A percentile compares a stretch with the other conserved stretches of the same genome.
Conservation (phyloP, 148 eudicot species). For the Nepenthes gracilis region DNA sequence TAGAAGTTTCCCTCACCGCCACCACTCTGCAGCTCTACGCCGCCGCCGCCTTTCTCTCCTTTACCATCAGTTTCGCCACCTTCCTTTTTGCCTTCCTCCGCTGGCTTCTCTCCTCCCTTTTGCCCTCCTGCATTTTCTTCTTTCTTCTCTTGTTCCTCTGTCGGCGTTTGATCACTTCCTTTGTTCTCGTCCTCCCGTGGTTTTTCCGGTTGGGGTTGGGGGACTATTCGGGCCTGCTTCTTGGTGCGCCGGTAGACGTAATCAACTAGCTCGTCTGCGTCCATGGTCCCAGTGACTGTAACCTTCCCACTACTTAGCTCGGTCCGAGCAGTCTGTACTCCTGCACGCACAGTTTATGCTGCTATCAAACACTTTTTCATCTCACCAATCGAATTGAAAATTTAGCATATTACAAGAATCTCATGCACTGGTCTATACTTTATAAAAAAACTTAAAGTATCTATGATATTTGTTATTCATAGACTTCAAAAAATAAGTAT, state of each 20-base stretch:
- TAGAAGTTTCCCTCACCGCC: background rate
- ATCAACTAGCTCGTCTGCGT: constrained; percentile 56
- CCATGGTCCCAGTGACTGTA: constrained; percentile 84
- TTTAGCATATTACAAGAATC: too few relatives aligned
- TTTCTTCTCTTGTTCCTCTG: constrained; percentile 11
- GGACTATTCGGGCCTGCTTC: constrained; percentile 72
- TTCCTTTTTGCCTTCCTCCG: constrained; percentile 24
- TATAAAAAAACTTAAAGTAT: too few relatives aligned
- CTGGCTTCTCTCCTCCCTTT: constrained; percentile 14
- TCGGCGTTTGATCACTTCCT: constrained; percentile 3
- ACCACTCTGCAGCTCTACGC: constrained; percentile 1
- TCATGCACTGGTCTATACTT: too few relatives aligned
- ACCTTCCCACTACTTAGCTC: constrained; percentile 66
- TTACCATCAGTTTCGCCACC: constrained; percentile 12
- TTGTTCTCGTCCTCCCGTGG: constrained; percentile 26
- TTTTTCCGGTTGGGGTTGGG: constrained; percentile 63
- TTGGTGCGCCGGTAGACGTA: constrained; percentile 80
- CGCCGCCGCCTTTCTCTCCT: constrained; percentile 3
- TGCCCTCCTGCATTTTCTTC: constrained; percentile 10
- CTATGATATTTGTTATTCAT: too few relatives aligned
- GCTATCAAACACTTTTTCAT: background rate
- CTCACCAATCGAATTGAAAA: background rate
- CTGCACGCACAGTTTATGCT: constrained; percentile 15
- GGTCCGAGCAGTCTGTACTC: constrained; percentile 74
- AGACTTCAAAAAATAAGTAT: too few relatives aligned